phyloP scores from a whole-genome alignment of 78 protist genomes.

The Dictyostelium capitatum region DNA sequence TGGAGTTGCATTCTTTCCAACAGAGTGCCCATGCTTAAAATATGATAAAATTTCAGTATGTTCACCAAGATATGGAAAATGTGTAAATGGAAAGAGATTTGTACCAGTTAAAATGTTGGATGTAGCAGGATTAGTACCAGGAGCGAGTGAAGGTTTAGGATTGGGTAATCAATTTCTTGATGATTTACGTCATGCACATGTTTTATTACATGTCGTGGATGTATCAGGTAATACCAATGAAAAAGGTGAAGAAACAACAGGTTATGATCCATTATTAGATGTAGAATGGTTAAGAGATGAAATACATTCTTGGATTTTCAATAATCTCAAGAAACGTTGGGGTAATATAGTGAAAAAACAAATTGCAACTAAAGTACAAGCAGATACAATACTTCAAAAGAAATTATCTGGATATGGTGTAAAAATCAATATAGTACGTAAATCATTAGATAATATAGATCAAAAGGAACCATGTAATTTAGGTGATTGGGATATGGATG shows the following conservation, averaged over 20 bases:
- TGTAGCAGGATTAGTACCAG: conserved; percentile 96
- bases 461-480: conserved; percentile 24
- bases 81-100: conserved; percentile 70
- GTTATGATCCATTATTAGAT: conserved; percentile 84
- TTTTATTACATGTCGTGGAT: conserved; percentile 92
- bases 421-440: conserved; percentile 3
- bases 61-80: conserved; percentile 82
- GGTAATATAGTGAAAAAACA: conserved; percentile 64
- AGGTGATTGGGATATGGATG: conserved; percentile 20
- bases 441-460: conserved; percentile 47
- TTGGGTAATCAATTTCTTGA: conserved; percentile 91
- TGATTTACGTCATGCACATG: conserved; percentile 91
- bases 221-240: conserved; percentile 88
- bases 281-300: conserved; percentile 89
- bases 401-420: conserved; percentile 84
- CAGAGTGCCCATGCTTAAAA: conserved; percentile 79
- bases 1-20: conserved; percentile 77
- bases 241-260: conserved; percentile 85
- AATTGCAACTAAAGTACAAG: conserved; percentile 39
- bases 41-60: conserved; percentile 72
- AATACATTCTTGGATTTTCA: conserved; percentile 86
- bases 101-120: conserved; percentile 88
- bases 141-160: conserved; percentile 91
- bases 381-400: conserved; percentile 53
- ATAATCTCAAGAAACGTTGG: conserved; percentile 84